Evolutionary conservation across 2,329 filamentous ascomycete species (phyloP), one percentile per base, ranked within the genome.

Genomic region (Xylaria sp.): DNA sequence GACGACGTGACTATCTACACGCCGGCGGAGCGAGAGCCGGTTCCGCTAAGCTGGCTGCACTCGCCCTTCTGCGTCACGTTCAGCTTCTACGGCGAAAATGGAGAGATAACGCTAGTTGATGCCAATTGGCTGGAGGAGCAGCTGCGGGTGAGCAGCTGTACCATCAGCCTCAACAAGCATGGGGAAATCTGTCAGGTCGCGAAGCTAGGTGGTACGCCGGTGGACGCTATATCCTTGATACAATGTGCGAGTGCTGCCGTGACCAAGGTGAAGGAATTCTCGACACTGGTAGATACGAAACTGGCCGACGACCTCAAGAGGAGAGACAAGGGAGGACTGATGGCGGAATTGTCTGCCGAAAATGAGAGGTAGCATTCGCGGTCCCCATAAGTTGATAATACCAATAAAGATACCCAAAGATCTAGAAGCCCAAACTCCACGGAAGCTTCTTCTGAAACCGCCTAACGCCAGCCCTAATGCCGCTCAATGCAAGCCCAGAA

Each of bases 31-130:
- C 88, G 96, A 72, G 94, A 97, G 72, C 95, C 95, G 0, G 93
- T 98, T 55, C 91, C 94, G 56, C 85, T 99, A 70, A 94, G 93
- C 75, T 93, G 97, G 84, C 88, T 98, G 73, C 96, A 98, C 82
- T 92, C 93, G 74, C 96, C 96, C 0, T 91, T 98, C 64, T 97
- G 94, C 78, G 87, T 98, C 55, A 97, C 94, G 0, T 97, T 97
- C 81, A 93, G 90, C 76, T 95, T 94, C 78, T 98, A 92, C 81
- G 85, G 88, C 77, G 86, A 92, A 37, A 89, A 91, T 44, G 92
- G 90, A 5, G 91, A 92, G 73, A 86, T 91, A 15, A 87, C 92
- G 52, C 77, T 94, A 63, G 79, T 93, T n/a, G 93, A 96, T 80
- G 87, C 92, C 2, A 91, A 86, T 52, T 84, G 89, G 79, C 80